Conservation (phyloP, 2,329 filamentous ascomycete genomes). For the Beauveria sp. region DNA sequence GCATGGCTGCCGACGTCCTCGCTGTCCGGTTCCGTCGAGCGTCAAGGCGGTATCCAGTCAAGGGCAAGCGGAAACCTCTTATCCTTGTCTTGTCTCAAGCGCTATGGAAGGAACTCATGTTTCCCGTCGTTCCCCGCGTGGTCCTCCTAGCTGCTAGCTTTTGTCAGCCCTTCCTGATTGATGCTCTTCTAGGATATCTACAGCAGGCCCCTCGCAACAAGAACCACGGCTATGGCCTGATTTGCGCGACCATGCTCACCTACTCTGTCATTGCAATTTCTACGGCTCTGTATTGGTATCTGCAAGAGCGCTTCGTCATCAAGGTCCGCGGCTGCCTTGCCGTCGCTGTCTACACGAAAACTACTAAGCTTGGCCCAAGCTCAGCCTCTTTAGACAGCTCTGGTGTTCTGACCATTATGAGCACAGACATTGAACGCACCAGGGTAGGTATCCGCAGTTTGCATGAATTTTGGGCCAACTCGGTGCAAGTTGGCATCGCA, state of each 20-base stretch:
- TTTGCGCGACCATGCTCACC: constrained; percentile 25
- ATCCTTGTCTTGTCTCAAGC: constrained; percentile 14
- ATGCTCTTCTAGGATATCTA: constrained; percentile 22
- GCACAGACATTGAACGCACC: constrained; percentile 31
- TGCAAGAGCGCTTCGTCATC: constrained; percentile 20
- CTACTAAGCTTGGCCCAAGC: constrained; percentile 8
- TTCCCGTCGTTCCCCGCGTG: constrained; percentile 24
- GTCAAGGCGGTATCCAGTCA: background rate
- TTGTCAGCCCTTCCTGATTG: constrained; percentile 29
- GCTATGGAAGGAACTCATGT: constrained; percentile 19
- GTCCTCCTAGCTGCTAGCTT: constrained; percentile 26
- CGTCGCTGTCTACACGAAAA: constrained; percentile 18
- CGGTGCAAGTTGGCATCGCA: background rate
- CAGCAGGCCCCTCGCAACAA: constrained; percentile 9
- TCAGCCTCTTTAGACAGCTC: too few species aligned
- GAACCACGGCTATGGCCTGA: constrained; percentile 26
- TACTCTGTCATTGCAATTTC: constrained; percentile 27
- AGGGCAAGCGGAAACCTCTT: background rate
- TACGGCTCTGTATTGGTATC: constrained; percentile 26
- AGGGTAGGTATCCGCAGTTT: constrained; percentile 22
- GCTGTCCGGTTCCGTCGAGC: background rate
- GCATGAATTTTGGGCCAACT: constrained; percentile 25
- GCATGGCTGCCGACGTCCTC: background rate
- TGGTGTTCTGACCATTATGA: constrained; percentile 31
- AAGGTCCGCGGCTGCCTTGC: constrained; percentile 19